Conservation (phyloP, 2,329 filamentous ascomycete genomes). For the Apiospora sp. region DNA sequence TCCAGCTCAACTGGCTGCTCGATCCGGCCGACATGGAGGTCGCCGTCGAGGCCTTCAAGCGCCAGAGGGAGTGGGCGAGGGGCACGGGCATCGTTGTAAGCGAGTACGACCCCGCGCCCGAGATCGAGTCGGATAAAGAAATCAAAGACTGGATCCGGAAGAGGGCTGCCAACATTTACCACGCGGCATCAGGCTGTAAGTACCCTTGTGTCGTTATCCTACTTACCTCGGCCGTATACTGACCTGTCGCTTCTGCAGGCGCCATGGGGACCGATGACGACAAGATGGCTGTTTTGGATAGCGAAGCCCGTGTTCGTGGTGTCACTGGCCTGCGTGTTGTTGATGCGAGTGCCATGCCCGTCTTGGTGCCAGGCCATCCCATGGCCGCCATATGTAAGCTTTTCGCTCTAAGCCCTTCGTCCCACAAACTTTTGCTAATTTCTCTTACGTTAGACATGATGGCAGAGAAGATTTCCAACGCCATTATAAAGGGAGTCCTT, state of each 20-base stretch:
- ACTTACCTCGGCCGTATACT: too few relatives aligned
- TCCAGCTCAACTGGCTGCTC: conserved; percentile 43
- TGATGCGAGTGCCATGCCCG: conserved; percentile 51
- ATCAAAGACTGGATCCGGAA: conserved; percentile 25
- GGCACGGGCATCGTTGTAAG: conserved; percentile 60
- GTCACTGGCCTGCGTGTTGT: conserved; percentile 62
- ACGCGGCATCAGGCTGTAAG: too few relatives aligned
- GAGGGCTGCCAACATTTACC: neutral
- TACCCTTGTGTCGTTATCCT: too few relatives aligned
- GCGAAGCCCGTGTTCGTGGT: conserved; percentile 60
- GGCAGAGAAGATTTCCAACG: conserved; percentile 5
- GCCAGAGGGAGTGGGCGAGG: conserved; percentile 67
- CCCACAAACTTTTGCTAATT: neutral
- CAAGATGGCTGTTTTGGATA: conserved; percentile 60
- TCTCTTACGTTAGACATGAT: too few relatives aligned
- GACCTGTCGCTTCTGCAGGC: too few relatives aligned
- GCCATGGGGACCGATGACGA: conserved; percentile 59
- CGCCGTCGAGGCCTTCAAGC: conserved; percentile 69
- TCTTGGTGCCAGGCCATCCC: conserved; percentile 39
- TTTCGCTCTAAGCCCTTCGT: neutral
- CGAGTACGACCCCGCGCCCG: conserved; percentile 42
- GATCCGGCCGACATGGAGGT: conserved; percentile 65
- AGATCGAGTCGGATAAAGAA: conserved; percentile 23
- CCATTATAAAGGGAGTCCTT: neutral
- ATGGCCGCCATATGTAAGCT: conserved; percentile 32